Evolutionary conservation across 176 grass and related monocot genomes (phyloP), one percentile per base, ranked within the genome.

Genomic region (Carex scoparia): DNA sequence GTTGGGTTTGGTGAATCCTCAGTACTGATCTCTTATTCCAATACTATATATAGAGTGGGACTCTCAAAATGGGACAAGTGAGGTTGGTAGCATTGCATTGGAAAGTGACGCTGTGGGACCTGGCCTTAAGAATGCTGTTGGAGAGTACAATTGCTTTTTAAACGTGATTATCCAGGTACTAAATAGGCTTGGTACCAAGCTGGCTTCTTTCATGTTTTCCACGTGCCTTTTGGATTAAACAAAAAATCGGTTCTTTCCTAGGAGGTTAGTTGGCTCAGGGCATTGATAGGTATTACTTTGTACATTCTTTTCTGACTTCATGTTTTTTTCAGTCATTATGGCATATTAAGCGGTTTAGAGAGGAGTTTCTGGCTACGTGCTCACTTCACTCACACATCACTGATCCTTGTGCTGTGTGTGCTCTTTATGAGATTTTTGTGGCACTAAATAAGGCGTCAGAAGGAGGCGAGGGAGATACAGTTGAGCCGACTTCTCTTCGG

Each of bases 141-240:
- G 96, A 32, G 96, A 99, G 88, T 99, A 99, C 78, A 99, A 99
- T 86, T 99, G 96, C 86, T 99, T 99, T 79, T 88, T 99, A 84
- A 99, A 99, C 88, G 96, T 99, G 80, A 92, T 99, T 87, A 99
- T 99, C 79, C 96, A 99, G 93, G 96, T 99, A 92, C 86, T 13
- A 56, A 0, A 74, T 8, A 51, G 44, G 71, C 19, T 75, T 75
- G 46, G 46, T 30, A 75, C 44, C 44, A 75, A 58, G 74, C 49
- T 79, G 74, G 54, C 74, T 79, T 35, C 27, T 35, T 79, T 54
- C 72, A 35, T 79, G 30, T 58, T 35, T 79, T 58, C 10, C 5
- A 58, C 35, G 57, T 37, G 14, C 16, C 7, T 32, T 32, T 79
- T 10, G 4, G 53, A 56, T 79, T 33, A 9, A 78, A 79, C 28